These are phyloP conservation scores for Citrus medica DNA, from an alignment of 345 rosid species.

Conservation along the genomic window DNA sequence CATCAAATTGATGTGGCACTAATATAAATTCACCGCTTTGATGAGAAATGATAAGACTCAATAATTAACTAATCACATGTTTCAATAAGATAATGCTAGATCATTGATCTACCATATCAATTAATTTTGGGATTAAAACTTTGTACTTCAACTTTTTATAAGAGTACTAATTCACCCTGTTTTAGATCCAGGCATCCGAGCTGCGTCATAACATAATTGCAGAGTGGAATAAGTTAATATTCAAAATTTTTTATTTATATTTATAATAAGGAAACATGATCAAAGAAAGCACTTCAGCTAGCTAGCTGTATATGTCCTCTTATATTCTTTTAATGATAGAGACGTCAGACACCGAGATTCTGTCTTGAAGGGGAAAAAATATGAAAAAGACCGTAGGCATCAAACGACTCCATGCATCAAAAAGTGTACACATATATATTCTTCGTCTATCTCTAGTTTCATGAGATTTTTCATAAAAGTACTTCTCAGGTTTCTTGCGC, in stretches of 20 bases:
- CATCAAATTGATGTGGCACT: no score
- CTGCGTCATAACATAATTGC: no score
- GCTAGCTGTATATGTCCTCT: not conserved
- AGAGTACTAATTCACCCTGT: no score
- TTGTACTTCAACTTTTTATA: no score
- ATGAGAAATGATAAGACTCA: no score
- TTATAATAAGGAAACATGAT: not conserved
- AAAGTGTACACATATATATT: slow-evolving; percentile 2
- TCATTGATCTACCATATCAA: no score
- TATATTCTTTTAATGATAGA: not conserved
- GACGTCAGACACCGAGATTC: slow-evolving; percentile 5
- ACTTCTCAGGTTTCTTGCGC: not conserved
- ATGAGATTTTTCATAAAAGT: not conserved
- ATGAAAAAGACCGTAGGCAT: slow-evolving; percentile 10
- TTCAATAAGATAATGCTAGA: no score
- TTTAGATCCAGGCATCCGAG: no score
- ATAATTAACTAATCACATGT: no score
- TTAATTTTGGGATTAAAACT: no score
- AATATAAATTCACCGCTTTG: no score
- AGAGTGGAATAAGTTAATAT: not conserved
- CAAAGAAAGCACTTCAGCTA: not conserved
- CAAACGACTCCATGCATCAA: slow-evolving; percentile 18
- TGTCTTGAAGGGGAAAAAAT: not conserved
- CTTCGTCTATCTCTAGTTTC: not conserved
- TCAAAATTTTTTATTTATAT: not conserved